Evolutionary conservation across 495 filamentous ascomycete species (phyloP), one percentile per base, ranked within the genome.

Genomic region (Xylaria palmicola): DNA sequence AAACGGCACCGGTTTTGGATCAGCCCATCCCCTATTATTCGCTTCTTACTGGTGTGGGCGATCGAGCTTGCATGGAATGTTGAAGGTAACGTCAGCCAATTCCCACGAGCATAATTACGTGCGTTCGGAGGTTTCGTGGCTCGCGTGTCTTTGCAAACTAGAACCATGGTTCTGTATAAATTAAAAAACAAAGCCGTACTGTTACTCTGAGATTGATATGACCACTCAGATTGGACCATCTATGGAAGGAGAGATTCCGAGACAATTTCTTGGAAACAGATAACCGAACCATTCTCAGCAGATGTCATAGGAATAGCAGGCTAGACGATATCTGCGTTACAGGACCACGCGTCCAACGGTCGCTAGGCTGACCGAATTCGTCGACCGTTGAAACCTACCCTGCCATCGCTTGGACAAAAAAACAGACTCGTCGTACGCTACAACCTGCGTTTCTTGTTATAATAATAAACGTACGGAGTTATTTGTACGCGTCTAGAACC

Each of bases 61-160:
- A 43, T 44, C 53, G 27, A 56, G 37, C 39, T 56, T 56, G 39
- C 37, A 56, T 56, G 22, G 37, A n/a, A n/a, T n/a, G n/a, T n/a
- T n/a, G n/a, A 56, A 44, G 53, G 26, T 26, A 27, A 49, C 34
- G 19, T 51, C 37, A 49, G 24, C 17, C 36, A 51, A 59, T 51
- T 40, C 10, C n/a, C 26, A 51, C 36, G 45, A 43, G 34, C 45
- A 24, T 59, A 32, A 60, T 60, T 60, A 39, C 49, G 39, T 60
- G 58, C 49, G 49, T 60, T 53, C 58, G 49, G 49, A 37, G 19
- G 34, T 60, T 53, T 51, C 17, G 48, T 60, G 58, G 17, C 29
- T 54, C 39, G 48, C 48, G 37, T 53, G 37, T 37, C 49, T 39
- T 30, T 26, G 56, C 26, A 40, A 60, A 32, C 19, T 44, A 20